phyloP scores from a whole-genome alignment of 805 yeast species.

The Brettanomyces nanus region DNA sequence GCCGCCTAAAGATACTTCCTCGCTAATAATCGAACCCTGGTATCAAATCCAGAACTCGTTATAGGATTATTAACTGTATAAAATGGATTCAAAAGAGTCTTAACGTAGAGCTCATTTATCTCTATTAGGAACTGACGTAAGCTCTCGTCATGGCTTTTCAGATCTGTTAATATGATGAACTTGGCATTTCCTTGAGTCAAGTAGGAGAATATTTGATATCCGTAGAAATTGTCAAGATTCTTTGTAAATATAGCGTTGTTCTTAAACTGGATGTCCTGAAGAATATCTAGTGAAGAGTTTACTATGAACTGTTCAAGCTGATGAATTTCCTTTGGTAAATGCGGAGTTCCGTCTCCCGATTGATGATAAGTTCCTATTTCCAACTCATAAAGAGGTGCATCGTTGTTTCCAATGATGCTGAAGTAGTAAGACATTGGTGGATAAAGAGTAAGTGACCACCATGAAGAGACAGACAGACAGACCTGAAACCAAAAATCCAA shows the following conservation, averaged over 20 bases:
- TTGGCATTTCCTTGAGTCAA: constrained; percentile 84
- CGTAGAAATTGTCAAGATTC: constrained; percentile 78
- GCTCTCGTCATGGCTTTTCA: constrained; percentile 52
- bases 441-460: too few relatives aligned
- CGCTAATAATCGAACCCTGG: constrained; percentile 61
- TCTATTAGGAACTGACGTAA: constrained; percentile 81
- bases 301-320: constrained; percentile 84
- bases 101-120: constrained; percentile 80
- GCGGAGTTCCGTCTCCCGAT: constrained; percentile 55
- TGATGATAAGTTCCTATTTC: constrained; percentile 73
- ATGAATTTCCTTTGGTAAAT: constrained; percentile 59
- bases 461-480: too few relatives aligned
- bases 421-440: constrained; percentile 90
- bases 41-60: constrained; percentile 65
- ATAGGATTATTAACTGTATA: constrained; percentile 72
- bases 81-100: constrained; percentile 80
- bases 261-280: constrained; percentile 85
- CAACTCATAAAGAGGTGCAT: constrained; percentile 79
- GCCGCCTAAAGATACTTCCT: constrained; percentile 56
- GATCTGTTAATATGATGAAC: constrained; percentile 62
- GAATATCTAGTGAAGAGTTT: constrained; percentile 83
- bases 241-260: constrained; percentile 60
- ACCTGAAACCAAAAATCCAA: too few relatives aligned
- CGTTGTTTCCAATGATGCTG: constrained; percentile 80
- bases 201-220: constrained; percentile 73